A percentile compares a stretch with the other conserved stretches of the same genome.
Conservation (phyloP, 2,329 filamentous ascomycete genomes). For the Tolypocladium guangdongense region DNA sequence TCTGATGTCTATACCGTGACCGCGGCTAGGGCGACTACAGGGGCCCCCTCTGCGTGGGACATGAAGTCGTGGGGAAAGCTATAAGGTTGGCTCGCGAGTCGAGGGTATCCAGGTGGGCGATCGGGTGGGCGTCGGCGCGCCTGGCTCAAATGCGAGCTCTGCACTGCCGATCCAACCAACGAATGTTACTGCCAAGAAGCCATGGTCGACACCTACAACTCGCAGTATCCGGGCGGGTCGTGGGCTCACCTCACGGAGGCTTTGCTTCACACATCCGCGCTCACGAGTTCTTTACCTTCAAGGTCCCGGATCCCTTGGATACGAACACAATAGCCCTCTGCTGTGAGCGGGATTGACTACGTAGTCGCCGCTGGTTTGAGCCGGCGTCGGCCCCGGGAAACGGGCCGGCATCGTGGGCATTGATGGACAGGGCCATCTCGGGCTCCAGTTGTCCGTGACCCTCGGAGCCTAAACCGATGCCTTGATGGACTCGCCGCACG, state of each 20-base stretch:
- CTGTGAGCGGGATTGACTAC: constrained; percentile 70
- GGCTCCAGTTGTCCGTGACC: constrained; percentile 58
- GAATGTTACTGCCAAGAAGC: constrained; percentile 37
- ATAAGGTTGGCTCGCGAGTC: constrained; percentile 34
- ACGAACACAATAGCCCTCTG: constrained; percentile 48
- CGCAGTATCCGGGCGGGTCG: constrained; percentile 45
- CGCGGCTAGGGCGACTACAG: constrained; percentile 40
- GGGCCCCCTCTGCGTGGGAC: constrained; percentile 42
- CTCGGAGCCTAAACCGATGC: constrained; percentile 57
- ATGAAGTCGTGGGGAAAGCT: constrained; percentile 47
- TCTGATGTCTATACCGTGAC: constrained; percentile 49
- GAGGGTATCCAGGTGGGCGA: constrained; percentile 48
- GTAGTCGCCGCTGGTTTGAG: constrained; percentile 56
- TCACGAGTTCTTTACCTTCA: constrained; percentile 48
- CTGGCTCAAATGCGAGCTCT: constrained; percentile 39
- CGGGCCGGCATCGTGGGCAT: constrained; percentile 61
- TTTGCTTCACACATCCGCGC: constrained; percentile 37
- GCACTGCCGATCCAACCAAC: constrained; percentile 29
- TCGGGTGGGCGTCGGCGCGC: constrained; percentile 53
- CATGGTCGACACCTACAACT: constrained; percentile 45
- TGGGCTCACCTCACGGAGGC: constrained; percentile 59
- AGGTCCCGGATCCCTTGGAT: constrained; percentile 42
- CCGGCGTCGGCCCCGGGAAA: constrained; percentile 59
- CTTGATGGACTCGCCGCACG: constrained; percentile 48
- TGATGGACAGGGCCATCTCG: constrained; percentile 66